Base-by-base conservation (phyloP, 768 basidiomycete genomes). In the Hericium rajendrae region DNA sequence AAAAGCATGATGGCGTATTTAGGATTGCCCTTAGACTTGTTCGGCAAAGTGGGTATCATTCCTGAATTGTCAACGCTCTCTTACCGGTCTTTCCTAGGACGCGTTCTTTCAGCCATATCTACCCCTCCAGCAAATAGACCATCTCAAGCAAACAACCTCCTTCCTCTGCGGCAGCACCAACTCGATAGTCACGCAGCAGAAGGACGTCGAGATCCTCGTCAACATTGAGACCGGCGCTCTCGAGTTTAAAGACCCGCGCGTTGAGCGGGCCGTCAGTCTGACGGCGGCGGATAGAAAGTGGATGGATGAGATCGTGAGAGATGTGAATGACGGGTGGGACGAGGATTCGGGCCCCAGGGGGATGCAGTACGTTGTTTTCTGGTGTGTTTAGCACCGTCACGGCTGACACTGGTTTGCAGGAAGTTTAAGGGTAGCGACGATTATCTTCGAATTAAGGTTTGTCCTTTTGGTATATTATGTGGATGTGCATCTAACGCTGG, bases 41-140 rank as follows among this genome's bases (percentile, higher is more conserved):
- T 95, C 55, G 94, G 94, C 56, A 87, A 88, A 77, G 92, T 91
- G 59, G 15, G 24, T 11, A 46, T 20, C 26, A 43, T 11, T 48
- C 20, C 57, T 51, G 43, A 39, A 56, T 40, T 54, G 24, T 16
- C 41, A 38, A 6, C 22, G 20, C 10, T 38, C 6, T 49, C 32
- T 18, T 2, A 18, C 37, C 11, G 28, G 38, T 57, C 50, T 50
- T 32, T 9, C 2, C 48, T 62, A 92, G 86, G 90, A 93, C 63
- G 81, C 93, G 4, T 94, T 98, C 74, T 99, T 99, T 73, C 97
- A 99, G 69, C 97, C 97, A 2, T 99, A 98, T 68, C 74, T 98
- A 12, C 95, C 97, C 0, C 71, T 99, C 2, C 97, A 99, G 69
- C 94, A 99, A 71, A 75, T 97, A 6, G 94, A 97, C 60, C 83